Conservation (phyloP, 1,284 basidiomycete genomes). For the Neonothopanus nambi region DNA sequence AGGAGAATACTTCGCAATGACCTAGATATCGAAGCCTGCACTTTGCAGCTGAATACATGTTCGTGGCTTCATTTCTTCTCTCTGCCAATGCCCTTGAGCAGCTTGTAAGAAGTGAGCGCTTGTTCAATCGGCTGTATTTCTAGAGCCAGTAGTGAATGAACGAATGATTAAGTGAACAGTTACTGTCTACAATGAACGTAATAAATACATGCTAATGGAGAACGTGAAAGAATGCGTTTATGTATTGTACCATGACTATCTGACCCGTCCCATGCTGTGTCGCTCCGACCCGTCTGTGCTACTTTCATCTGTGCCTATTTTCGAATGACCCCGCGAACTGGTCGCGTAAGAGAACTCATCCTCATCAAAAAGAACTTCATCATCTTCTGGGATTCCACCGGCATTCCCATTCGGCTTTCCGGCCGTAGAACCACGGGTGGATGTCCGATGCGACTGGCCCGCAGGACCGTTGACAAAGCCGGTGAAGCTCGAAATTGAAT, state of each 20-base stretch:
- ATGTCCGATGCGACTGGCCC: constrained; percentile 18
- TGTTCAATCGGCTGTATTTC: too few species aligned
- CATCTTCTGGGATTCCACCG: constrained; percentile 31
- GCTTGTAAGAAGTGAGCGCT: too few species aligned
- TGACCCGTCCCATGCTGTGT: background rate
- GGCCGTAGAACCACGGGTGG: background rate
- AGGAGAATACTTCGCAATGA: too few species aligned
- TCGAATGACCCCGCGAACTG: constrained; percentile 40
- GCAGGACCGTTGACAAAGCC: constrained; percentile 58
- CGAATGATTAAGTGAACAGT: background rate
- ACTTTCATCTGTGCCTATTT: constrained; percentile 40
- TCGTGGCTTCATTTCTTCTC: too few species aligned
- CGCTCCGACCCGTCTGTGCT: constrained; percentile 32
- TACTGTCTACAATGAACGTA: constrained; percentile 3
- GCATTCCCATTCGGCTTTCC: constrained; percentile 27
- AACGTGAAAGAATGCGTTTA: background rate
- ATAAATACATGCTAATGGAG: constrained; percentile 4
- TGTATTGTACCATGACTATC: background rate
- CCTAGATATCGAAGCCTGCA: too few species aligned
- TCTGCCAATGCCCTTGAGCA: too few species aligned
- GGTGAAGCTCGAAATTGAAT: constrained; percentile 49
- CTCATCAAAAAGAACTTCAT: constrained; percentile 64
- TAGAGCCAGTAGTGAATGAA: constrained; percentile 7
- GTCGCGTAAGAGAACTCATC: constrained; percentile 42
- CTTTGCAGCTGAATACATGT: too few species aligned